A percentile compares a stretch with the other conserved stretches of the same genome.
Evolutionary conservation across 805 yeast genomes (phyloP).

Genomic region (Nakazawaea anatomiae): DNA sequence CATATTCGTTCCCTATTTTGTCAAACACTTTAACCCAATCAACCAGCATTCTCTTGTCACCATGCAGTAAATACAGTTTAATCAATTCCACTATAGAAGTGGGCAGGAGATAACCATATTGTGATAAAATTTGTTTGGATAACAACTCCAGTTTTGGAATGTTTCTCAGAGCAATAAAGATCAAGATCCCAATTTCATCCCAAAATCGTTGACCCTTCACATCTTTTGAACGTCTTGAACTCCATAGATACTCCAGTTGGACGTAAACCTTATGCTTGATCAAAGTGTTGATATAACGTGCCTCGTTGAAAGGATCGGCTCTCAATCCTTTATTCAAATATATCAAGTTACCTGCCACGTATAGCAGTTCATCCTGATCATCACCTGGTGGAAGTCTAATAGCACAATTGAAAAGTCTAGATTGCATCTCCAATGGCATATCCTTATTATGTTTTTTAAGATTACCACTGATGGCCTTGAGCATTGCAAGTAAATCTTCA

Average conservation of each 20-base stretch:
- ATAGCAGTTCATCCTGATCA: constrained; percentile 25
- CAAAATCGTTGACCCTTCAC: constrained; percentile 40
- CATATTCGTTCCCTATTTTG: constrained; percentile 1
- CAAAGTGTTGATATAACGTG: constrained; percentile 40
- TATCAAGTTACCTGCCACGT: constrained; percentile 35
- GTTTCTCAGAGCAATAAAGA: constrained; percentile 28
- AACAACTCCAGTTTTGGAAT: constrained; percentile 30
- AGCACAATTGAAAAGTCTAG: constrained; percentile 33
- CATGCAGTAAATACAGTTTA: not conserved
- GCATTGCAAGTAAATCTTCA: constrained; percentile 6
- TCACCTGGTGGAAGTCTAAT: constrained; percentile 24
- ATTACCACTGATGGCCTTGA: constrained; percentile 3
- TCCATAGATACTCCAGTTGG: constrained; percentile 32
- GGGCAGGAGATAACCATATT: constrained; percentile 30
- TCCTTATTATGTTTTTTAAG: constrained; percentile 3
- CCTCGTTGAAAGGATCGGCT: constrained; percentile 46
- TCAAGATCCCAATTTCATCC: constrained; percentile 42
- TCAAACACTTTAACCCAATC: constrained; percentile 3
- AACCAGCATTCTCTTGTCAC: not conserved
- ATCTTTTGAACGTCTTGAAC: constrained; percentile 28
- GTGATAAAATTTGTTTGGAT: constrained; percentile 21
- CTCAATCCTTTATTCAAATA: constrained; percentile 35
- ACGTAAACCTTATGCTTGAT: constrained; percentile 24
- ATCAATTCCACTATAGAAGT: constrained; percentile 29
- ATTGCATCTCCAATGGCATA: constrained; percentile 29